Percentiles rank a stretch among this genome's conserved stretches.
Evolutionary conservation across 192 early-diverging fungal genomes (phyloP).

Genomic region (Entomortierella lignicola): DNA sequence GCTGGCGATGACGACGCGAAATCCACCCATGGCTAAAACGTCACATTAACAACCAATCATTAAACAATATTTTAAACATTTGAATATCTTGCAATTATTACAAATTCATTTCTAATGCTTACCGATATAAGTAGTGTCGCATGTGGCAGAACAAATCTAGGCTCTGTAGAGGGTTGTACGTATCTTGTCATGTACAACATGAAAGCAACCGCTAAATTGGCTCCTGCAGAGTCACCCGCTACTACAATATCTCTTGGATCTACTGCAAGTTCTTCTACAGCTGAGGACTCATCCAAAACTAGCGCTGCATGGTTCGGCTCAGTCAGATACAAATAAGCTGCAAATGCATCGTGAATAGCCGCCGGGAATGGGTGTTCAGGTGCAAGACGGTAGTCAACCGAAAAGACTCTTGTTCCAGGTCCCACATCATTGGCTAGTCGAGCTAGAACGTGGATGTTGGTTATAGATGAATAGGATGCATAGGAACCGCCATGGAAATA

Average conservation of each 20-base stretch:
- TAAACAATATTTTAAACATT: no score
- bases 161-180: conserved; percentile 33
- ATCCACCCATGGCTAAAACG: conserved; percentile 32
- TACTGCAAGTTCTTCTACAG: conserved; percentile 32
- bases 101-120: not conserved
- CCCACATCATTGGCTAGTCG: conserved; percentile 27
- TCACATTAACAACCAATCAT: no score
- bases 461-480: conserved; percentile 4
- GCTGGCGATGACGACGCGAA: conserved; percentile 24
- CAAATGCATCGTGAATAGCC: conserved; percentile 84
- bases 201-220: conserved; percentile 63
- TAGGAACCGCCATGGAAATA: conserved; percentile 40
- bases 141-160: conserved; percentile 33
- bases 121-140: conserved; percentile 29
- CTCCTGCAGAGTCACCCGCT: conserved; percentile 79
- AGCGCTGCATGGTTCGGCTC: conserved; percentile 59
- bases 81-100: not conserved
- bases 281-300: conserved; percentile 18
- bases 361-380: conserved; percentile 86
- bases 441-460: conserved; percentile 9
- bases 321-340: conserved; percentile 77
- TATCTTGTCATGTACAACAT: conserved; percentile 36
- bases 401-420: conserved; percentile 32
- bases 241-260: conserved; percentile 70
- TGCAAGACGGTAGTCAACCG: conserved; percentile 82